Base-by-base conservation (phyloP, 768 basidiomycete species). In the Mycena belliarum region DNA sequence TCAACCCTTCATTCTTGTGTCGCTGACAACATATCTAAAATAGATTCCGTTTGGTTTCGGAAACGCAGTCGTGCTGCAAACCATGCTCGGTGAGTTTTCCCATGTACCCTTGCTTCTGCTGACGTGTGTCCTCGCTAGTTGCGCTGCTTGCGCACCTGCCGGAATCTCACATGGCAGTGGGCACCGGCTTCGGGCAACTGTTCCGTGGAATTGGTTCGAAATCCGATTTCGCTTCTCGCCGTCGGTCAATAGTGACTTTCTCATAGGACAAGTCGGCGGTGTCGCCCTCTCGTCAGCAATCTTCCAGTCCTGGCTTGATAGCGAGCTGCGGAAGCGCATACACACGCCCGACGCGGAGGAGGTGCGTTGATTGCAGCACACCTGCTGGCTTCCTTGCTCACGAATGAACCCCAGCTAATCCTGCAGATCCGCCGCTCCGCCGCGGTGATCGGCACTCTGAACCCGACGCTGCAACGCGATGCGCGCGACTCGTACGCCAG, bases 251-350 rank as follows among this genome's bases (percentile, higher is more conserved):
- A n/a, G 45, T 16, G 11, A 29, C 18, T 18, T 26, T 23, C 35
- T 14, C 12, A 59, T 12, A 83, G 86, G 87, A 18, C 88, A 90
- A 75, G 87, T 89, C 5, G 81, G 79, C n/a, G 88, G 87, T 18
- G 86, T 90, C 2, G 87, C 86, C 6, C 71, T 86, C 18, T 81
- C 86, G 1, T 83, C 86, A 0, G 88, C 88, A 2, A 71, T 90
- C 9, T 89, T 88, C 70, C 88, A 90, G 64, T 78, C 80, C 11
- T 74, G 74, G 20, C 75, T 90, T 32, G 80, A 81, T 45, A 59
- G 57, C 0, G 85, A 88, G 63, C 74, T 90, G 12, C 75, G 76
- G 45, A 71, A 73, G 18, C 77, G 84, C 8, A 82, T 89, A 32
- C 75, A 51, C 10, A 51, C 49, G 1, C 49, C 56, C 15, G 44